Evolutionary conservation across 1,139 yeast species (phyloP).

Genomic region (Suhomyces maxii): DNA sequence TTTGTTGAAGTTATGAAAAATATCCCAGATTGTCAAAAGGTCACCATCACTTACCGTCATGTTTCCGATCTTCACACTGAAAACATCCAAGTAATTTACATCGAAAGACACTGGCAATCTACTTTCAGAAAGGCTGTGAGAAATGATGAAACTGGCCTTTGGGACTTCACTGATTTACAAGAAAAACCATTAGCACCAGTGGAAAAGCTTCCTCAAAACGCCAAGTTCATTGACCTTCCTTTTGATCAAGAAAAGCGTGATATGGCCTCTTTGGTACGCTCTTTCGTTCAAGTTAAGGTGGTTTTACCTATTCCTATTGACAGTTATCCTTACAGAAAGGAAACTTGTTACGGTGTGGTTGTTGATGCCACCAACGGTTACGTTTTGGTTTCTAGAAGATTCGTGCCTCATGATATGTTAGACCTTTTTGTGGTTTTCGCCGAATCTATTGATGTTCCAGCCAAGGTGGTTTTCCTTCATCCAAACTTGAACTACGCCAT

Average conservation of each 20-base stretch:
- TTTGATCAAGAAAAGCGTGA: conserved; percentile 45
- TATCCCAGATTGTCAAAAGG: conserved; percentile 76
- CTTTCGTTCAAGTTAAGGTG: conserved; percentile 68
- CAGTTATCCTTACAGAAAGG: conserved; percentile 63
- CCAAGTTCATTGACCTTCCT: conserved; percentile 71
- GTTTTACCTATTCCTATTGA: conserved; percentile 71
- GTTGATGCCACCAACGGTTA: conserved; percentile 79
- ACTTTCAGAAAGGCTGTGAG: conserved; percentile 71
- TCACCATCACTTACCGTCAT: conserved; percentile 73
- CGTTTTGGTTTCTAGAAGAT: conserved; percentile 73
- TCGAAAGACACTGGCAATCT: conserved; percentile 86
- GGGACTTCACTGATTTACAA: conserved; percentile 79
- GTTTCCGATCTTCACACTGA: conserved; percentile 79
- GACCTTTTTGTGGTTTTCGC: conserved; percentile 81
- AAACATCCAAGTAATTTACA: conserved; percentile 58
- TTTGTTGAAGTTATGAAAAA: conserved; percentile 75
- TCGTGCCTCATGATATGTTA: conserved; percentile 82
- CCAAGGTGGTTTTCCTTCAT: conserved; percentile 77
- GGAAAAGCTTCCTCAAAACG: conserved; percentile 51
- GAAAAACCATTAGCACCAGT: conserved; percentile 59
- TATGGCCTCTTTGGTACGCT: conserved; percentile 51
- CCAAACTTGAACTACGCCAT: conserved; percentile 88
- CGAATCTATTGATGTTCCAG: conserved; percentile 81
- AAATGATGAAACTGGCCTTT: conserved; percentile 79
- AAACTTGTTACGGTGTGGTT: conserved; percentile 73